phyloP scores from a whole-genome alignment of 148 eudicot species.

The Simmondsia chinensis region DNA sequence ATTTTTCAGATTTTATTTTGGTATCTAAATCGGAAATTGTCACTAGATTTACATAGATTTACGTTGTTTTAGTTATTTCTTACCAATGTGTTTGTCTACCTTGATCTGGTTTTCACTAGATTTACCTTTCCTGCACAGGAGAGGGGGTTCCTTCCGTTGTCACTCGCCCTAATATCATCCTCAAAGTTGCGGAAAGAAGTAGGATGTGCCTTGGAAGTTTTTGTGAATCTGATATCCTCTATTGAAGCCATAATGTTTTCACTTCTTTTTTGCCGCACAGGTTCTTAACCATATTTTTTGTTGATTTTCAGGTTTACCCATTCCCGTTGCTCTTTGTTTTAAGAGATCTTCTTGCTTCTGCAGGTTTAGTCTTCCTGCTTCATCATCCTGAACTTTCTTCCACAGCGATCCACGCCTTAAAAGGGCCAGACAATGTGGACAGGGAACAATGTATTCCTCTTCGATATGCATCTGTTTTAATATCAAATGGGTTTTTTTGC shows the following conservation, averaged over 20 bases:
- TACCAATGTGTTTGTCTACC: slow-evolving; percentile 1
- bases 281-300: slow-evolving; percentile 22
- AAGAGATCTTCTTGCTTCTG: slow-evolving; percentile 14
- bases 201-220: slow-evolving; percentile 41
- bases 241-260: slow-evolving; percentile 70
- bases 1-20: too few species aligned
- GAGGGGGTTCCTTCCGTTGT: slow-evolving; percentile 91
- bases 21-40: not conserved
- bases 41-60: not conserved
- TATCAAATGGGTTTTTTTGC: slow-evolving; percentile 78
- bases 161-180: slow-evolving; percentile 77
- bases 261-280: slow-evolving; percentile 87
- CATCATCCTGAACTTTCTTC: slow-evolving; percentile 77
- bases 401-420: slow-evolving; percentile 59
- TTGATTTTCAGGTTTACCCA: not conserved
- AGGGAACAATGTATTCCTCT: slow-evolving; percentile 61
- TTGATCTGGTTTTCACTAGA: not conserved
- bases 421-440: slow-evolving; percentile 40
- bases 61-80: not conserved
- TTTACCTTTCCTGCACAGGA: slow-evolving; percentile 40
- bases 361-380: slow-evolving; percentile 83
- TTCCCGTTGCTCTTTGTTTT: not conserved
- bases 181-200: slow-evolving; percentile 44
- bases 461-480: slow-evolving; percentile 62
- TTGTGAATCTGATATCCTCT: slow-evolving; percentile 55